Conservation (phyloP, 2,329 filamentous ascomycete genomes). For the Talaromyces sp. region DNA sequence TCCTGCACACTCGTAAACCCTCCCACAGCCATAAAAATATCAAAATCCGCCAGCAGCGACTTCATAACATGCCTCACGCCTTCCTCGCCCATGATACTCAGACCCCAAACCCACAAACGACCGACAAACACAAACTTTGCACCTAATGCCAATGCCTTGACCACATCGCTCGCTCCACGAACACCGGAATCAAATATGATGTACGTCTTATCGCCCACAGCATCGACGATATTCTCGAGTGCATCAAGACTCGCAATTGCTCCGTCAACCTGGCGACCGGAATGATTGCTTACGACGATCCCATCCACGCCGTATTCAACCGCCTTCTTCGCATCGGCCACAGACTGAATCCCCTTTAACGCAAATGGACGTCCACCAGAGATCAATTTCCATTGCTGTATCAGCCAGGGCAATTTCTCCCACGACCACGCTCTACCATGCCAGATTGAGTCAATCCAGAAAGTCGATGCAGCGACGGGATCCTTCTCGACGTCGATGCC, state of each 20-base stretch:
- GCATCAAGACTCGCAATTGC: constrained; percentile 57
- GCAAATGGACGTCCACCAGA: constrained; percentile 54
- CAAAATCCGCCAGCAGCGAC: constrained; percentile 56
- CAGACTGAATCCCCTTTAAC: constrained; percentile 66
- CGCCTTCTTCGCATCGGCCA: constrained; percentile 57
- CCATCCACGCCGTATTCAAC: constrained; percentile 56
- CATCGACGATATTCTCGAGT: constrained; percentile 53
- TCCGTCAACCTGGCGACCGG: constrained; percentile 61
- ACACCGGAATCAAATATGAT: constrained; percentile 60
- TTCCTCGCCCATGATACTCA: constrained; percentile 56
- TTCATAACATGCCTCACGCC: constrained; percentile 60
- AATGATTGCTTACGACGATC: constrained; percentile 67
- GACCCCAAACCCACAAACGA: constrained; percentile 55
- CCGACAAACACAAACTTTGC: constrained; percentile 60
- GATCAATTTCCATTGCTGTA: constrained; percentile 52
- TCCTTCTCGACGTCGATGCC: constrained; percentile 51
- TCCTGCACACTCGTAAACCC: constrained; percentile 51
- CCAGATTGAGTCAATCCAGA: constrained; percentile 63
- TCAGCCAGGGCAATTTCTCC: constrained; percentile 63
- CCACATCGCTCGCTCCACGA: constrained; percentile 52
- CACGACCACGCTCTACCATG: constrained; percentile 60
- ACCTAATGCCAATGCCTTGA: constrained; percentile 58
- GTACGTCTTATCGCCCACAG: constrained; percentile 47
- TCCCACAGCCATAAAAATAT: constrained; percentile 57
- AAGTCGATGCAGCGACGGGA: constrained; percentile 51